These are phyloP conservation scores for Vitellaria paradoxa DNA, from an alignment of 179 eudicot species.

Conservation along the genomic window DNA sequence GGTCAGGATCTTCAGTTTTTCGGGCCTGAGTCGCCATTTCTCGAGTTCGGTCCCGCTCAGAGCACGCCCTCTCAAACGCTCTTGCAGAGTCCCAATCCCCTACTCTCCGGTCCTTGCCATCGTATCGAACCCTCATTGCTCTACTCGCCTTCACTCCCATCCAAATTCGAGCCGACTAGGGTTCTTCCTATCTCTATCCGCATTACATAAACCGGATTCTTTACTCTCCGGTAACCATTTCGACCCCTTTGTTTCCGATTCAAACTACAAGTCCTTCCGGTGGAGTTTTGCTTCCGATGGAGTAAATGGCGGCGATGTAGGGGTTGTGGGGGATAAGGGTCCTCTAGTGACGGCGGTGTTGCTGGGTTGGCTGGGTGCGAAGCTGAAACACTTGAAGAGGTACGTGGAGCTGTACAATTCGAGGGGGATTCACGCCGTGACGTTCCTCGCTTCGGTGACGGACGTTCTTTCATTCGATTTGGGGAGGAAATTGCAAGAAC, in stretches of 20 bases:
- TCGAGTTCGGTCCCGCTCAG: conserved; percentile 11
- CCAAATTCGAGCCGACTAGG: conserved; percentile 11
- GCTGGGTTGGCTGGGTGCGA: conserved; percentile 87
- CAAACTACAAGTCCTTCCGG: conserved; percentile 2
- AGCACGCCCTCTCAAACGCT: neutral
- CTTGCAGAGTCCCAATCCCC: neutral
- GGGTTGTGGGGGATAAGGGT: conserved; percentile 16
- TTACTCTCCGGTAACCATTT: neutral
- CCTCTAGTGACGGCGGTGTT: conserved; percentile 60
- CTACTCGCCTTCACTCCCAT: conserved; percentile 4
- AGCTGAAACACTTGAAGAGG: conserved; percentile 66
- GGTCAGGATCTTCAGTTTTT: conserved; percentile 20
- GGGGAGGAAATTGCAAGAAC: conserved; percentile 60
- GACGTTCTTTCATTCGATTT: conserved; percentile 68
- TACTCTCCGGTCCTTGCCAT: no score
- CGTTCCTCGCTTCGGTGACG: conserved; percentile 64
- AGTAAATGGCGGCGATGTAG: neutral
- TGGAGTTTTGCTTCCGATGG: conserved; percentile 14
- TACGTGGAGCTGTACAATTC: conserved; percentile 65
- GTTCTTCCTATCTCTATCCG: conserved; percentile 11
- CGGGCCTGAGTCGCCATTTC: conserved; percentile 16
- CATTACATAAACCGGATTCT: neutral
- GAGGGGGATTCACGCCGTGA: conserved; percentile 58
- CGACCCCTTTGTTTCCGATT: conserved; percentile 10
- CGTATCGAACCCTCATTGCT: no score